Conservation (phyloP, 1,139 yeast genomes). For the Pichia sp. region DNA sequence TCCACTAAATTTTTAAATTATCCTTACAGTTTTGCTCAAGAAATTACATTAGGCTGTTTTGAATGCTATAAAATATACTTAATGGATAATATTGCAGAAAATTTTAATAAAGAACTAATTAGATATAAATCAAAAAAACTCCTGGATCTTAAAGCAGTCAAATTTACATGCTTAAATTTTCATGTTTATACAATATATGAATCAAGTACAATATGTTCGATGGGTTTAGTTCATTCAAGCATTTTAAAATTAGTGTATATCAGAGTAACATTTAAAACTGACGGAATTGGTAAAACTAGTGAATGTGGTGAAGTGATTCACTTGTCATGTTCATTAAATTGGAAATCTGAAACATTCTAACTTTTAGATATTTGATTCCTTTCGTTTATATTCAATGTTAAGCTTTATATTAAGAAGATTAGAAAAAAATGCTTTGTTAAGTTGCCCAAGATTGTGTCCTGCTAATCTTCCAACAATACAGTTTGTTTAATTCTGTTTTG, state of each 20-base stretch:
- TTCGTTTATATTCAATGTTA: no score
- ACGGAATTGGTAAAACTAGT: conserved; percentile 50
- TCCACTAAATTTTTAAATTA: no score
- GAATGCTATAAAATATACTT: conserved; percentile 62
- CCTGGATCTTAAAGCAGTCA: conserved; percentile 14
- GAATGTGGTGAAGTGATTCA: conserved; percentile 73
- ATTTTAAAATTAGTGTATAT: conserved; percentile 63
- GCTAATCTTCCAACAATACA: no score
- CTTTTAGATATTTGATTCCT: conserved; percentile 32
- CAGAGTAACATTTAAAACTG: conserved; percentile 40
- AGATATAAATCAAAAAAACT: conserved; percentile 26
- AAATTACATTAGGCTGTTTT: no score
- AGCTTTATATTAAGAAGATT: no score
- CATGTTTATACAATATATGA: conserved; percentile 88
- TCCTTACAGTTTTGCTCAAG: no score
- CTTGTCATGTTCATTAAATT: conserved; percentile 62
- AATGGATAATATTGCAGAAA: conserved; percentile 59
- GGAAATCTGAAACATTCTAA: conserved; percentile 74
- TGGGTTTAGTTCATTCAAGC: conserved; percentile 94
- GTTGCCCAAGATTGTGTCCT: no score
- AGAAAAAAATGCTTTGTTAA: no score
- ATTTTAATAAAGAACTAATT: conserved; percentile 45
- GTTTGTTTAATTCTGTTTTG: no score
- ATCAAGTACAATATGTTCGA: conserved; percentile 94
- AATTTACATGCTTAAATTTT: conserved; percentile 67